Conservation (phyloP, 2,329 filamentous ascomycete genomes). For the Cladophialophora bantiana region DNA sequence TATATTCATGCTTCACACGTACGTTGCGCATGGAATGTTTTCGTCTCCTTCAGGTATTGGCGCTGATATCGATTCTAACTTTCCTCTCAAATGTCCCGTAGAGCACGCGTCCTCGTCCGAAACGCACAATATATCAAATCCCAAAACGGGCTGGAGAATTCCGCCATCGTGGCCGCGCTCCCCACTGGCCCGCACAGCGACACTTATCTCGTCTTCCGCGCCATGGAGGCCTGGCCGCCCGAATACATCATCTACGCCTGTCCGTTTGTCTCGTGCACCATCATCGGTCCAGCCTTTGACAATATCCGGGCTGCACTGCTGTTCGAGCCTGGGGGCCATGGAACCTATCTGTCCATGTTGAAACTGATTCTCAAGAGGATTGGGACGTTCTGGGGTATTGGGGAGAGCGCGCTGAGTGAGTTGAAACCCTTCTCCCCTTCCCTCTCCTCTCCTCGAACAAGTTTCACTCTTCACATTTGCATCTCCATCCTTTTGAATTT, state of each 20-base stretch:
- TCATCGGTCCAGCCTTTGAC: slow-evolving; percentile 17
- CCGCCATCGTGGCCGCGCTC: not conserved
- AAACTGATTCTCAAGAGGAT: slow-evolving; percentile 17
- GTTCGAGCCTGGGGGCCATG: not conserved
- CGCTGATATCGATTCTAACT: not conserved
- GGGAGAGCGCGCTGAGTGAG: slow-evolving; percentile 10
- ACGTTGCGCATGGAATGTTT: not conserved
- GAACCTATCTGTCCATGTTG: slow-evolving; percentile 1
- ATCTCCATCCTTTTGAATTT: not conserved
- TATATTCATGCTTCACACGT: slow-evolving; percentile 21
- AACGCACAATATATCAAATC: slow-evolving; percentile 10
- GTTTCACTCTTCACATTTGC: not conserved
- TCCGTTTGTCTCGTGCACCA: slow-evolving; percentile 19
- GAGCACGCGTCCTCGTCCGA: slow-evolving; percentile 14
- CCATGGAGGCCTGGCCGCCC: slow-evolving; percentile 20
- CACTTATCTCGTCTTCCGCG: slow-evolving; percentile 20
- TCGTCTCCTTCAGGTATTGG: not conserved
- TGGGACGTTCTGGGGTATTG: slow-evolving; percentile 11
- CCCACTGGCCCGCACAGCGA: slow-evolving; percentile 9
- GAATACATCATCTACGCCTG: slow-evolving; percentile 19
- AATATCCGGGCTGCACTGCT: slow-evolving; percentile 10
- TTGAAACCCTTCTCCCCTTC: not conserved
- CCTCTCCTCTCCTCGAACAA: not conserved
- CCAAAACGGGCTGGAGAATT: not conserved
- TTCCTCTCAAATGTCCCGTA: not conserved